Percentiles rank a stretch among this genome's conserved stretches.
These are phyloP conservation scores for Azolla pinnata DNA, from an alignment of 75 land plant genomes.

Conservation along the genomic window DNA sequence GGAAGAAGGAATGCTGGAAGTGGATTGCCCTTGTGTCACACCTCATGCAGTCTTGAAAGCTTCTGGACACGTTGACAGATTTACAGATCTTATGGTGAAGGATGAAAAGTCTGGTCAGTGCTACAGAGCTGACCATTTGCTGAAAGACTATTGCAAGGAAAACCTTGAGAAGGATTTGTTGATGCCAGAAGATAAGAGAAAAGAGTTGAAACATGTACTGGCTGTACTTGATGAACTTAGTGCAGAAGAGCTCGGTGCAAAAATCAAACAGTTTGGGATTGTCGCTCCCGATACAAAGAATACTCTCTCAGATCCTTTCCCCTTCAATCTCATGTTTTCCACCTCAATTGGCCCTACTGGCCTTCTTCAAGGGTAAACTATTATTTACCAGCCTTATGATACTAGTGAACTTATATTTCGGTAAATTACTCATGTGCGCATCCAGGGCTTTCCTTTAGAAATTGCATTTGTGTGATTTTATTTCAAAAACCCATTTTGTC, in stretches of 20 bases:
- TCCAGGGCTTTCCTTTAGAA: too few relatives aligned
- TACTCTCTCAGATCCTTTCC: constrained; percentile 83
- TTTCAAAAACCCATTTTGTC: too few relatives aligned
- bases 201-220: constrained; percentile 58
- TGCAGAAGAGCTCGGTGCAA: constrained; percentile 73
- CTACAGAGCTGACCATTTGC: constrained; percentile 85
- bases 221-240: constrained; percentile 82
- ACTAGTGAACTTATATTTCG: neutral
- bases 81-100: constrained; percentile 95
- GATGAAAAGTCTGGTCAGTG: constrained; percentile 82
- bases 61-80: constrained; percentile 96
- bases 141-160: constrained; percentile 80
- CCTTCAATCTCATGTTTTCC: constrained; percentile 92
- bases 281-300: constrained; percentile 86
- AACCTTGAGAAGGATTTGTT: constrained; percentile 65
- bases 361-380: constrained; percentile 49
- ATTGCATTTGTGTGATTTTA: too few relatives aligned
- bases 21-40: constrained; percentile 93
- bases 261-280: constrained; percentile 82
- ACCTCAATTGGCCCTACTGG: constrained; percentile 95
- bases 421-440: too few relatives aligned
- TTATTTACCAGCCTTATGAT: neutral
- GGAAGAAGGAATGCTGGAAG: constrained; percentile 89
- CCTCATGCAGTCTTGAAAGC: constrained; percentile 91
- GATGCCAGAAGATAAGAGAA: constrained; percentile 50